phyloP scores from a whole-genome alignment of 1,139 yeast genomes.

The Debaryomyces udenii region DNA sequence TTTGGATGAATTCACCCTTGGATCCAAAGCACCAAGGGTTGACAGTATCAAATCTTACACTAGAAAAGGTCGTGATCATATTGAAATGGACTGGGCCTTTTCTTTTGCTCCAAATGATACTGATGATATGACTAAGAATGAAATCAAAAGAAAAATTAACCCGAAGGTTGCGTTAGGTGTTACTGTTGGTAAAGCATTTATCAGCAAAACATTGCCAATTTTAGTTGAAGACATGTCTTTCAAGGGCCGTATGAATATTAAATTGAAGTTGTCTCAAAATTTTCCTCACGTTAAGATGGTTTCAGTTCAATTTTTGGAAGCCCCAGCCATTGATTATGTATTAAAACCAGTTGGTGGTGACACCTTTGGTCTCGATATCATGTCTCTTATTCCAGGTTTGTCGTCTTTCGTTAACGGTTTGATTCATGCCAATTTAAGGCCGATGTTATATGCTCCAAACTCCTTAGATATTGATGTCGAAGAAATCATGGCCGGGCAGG shows the following conservation, averaged over 20 bases:
- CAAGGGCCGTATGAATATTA: conserved; percentile 70
- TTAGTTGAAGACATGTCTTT: conserved; percentile 79
- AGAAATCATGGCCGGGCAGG: conserved; percentile 63
- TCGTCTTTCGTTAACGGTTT: conserved; percentile 70
- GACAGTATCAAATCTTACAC: conserved; percentile 73
- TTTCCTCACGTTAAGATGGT: conserved; percentile 78
- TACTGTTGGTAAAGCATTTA: conserved; percentile 75
- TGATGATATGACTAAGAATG: conserved; percentile 78
- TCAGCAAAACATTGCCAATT: conserved; percentile 73
- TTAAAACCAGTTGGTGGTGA: conserved; percentile 90
- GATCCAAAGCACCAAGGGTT: conserved; percentile 77
- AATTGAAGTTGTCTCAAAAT: conserved; percentile 58
- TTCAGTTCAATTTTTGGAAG: conserved; percentile 71
- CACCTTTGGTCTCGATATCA: conserved; percentile 77
- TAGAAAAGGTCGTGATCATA: conserved; percentile 62
- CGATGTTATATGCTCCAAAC: conserved; percentile 83
- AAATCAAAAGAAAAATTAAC: conserved; percentile 67
- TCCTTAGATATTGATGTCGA: conserved; percentile 74
- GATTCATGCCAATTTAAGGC: conserved; percentile 70
- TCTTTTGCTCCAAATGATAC: conserved; percentile 81
- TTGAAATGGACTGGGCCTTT: conserved; percentile 84
- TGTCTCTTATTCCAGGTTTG: conserved; percentile 82
- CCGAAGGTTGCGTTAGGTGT: conserved; percentile 82
- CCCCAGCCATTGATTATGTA: conserved; percentile 75
- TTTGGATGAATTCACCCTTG: conserved; percentile 75